Evolutionary conservation across 148 eudicot genomes (phyloP).

Genomic region (Amaranthus cruentus): DNA sequence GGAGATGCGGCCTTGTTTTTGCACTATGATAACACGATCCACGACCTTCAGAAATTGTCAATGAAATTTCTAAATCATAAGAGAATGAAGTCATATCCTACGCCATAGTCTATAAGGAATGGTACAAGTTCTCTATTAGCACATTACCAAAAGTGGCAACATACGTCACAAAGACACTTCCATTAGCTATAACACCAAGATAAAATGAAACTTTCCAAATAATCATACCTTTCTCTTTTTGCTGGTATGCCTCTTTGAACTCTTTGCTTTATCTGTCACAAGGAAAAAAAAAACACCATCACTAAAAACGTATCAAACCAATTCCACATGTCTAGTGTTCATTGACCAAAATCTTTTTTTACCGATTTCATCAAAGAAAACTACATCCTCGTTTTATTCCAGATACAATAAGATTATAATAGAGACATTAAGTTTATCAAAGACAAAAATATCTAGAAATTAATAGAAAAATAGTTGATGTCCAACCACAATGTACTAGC

Average conservation of each 20-base stretch:
- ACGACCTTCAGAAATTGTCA: no score
- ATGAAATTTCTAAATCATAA: no score
- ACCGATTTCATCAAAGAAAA: not conserved
- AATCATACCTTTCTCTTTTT: conserved; percentile 78
- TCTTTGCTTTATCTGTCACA: conserved; percentile 79
- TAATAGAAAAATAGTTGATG: not conserved
- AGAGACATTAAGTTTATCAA: not conserved
- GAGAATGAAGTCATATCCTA: no score
- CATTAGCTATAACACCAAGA: not conserved
- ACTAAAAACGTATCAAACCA: not conserved
- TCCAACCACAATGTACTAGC: not conserved
- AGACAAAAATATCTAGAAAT: not conserved
- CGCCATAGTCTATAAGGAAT: no score
- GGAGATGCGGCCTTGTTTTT: no score
- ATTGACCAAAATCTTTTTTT: not conserved
- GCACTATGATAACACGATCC: no score
- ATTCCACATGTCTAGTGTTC: not conserved
- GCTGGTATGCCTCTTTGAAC: conserved; percentile 69
- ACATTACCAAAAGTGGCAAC: not conserved
- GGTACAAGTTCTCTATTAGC: not conserved
- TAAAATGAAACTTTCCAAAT: not conserved
- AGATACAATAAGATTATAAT: not conserved
- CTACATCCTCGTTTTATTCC: not conserved
- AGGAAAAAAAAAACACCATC: not conserved
- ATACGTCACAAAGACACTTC: not conserved